A percentile compares a stretch with the other conserved stretches of the same genome.
phyloP scores from a whole-genome alignment of 1,284 basidiomycete species.

The Gomphus bonarii region DNA sequence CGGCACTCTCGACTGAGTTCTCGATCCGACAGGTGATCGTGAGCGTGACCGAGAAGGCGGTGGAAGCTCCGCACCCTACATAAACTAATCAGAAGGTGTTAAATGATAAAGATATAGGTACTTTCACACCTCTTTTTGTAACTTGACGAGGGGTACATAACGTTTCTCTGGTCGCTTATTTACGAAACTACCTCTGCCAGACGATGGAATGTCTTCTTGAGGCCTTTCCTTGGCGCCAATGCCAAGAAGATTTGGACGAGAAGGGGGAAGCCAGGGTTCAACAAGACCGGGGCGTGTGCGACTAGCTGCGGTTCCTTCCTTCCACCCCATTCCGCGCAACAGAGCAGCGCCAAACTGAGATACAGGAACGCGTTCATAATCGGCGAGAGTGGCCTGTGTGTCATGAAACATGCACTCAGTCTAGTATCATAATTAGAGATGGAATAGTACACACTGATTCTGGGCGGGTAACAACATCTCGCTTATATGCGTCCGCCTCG shows the following conservation, averaged over 20 bases:
- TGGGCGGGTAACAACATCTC: constrained; percentile 73
- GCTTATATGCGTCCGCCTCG: constrained; percentile 72
- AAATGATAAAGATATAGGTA: constrained; percentile 10
- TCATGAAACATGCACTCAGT: background rate
- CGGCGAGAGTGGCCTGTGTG: constrained; percentile 55
- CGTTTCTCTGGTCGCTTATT: constrained; percentile 48
- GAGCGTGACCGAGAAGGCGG: constrained; percentile 18
- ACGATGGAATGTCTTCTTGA: constrained; percentile 49
- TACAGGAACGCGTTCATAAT: constrained; percentile 87
- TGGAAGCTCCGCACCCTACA: constrained; percentile 17
- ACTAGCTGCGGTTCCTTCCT: constrained; percentile 66
- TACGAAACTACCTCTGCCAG: constrained; percentile 35
- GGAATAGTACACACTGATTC: constrained; percentile 27
- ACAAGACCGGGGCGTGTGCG: constrained; percentile 47
- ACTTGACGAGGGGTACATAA: constrained; percentile 68
- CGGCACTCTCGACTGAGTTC: constrained; percentile 15
- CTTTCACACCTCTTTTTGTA: constrained; percentile 31
- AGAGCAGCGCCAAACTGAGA: constrained; percentile 91
- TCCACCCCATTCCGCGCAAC: constrained; percentile 96
- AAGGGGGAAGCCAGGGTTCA: constrained; percentile 72
- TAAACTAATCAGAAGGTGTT: constrained; percentile 6
- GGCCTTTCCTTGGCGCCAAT: constrained; percentile 80
- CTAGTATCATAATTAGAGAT: background rate
- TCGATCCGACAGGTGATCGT: constrained; percentile 16
- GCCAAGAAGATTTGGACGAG: constrained; percentile 77